Conservation (phyloP, 495 filamentous ascomycete species). For the Xylaria cubensis region DNA sequence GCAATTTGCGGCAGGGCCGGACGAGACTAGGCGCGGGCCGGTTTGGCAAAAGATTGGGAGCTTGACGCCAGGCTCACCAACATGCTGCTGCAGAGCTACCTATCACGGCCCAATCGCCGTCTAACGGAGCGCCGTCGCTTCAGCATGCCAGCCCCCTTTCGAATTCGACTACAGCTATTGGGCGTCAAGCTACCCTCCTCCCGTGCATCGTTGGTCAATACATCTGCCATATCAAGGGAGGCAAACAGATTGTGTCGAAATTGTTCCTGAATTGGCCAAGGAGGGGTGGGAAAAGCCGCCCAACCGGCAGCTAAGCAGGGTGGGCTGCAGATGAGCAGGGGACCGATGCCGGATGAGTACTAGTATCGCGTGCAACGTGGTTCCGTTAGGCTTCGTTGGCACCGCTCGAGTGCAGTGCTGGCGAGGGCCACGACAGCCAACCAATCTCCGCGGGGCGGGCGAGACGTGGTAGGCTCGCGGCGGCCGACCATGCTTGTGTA, state of each 20-base stretch:
- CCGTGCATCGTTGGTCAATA: constrained; percentile 12
- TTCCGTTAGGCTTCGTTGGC: constrained; percentile 27
- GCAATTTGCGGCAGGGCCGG: constrained; percentile 21
- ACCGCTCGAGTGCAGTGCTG: constrained; percentile 15
- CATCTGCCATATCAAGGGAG: constrained; percentile 6
- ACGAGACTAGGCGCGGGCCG: constrained; percentile 12
- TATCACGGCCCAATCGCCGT: constrained; percentile 22
- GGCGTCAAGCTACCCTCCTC: constrained; percentile 25
- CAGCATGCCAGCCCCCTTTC: constrained; percentile 5
- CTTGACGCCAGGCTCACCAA: background rate
- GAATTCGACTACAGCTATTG: constrained; percentile 24
- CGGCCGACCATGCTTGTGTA: background rate
- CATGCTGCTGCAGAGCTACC: constrained; percentile 16
- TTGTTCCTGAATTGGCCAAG: constrained; percentile 27
- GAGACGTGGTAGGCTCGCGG: constrained; percentile 13
- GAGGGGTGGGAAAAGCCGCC: constrained; percentile 24
- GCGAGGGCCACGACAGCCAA: constrained; percentile 17
- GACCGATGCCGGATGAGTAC: constrained; percentile 10
- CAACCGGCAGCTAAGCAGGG: constrained; percentile 20
- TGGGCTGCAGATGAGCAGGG: constrained; percentile 22
- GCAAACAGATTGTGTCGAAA: constrained; percentile 14
- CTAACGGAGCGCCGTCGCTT: constrained; percentile 16
- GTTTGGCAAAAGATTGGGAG: constrained; percentile 14
- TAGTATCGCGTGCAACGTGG: constrained; percentile 27
- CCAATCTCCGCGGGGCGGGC: constrained; percentile 22